phyloP scores from a whole-genome alignment of 306 rosid genomes.

The Quercus gilva region DNA sequence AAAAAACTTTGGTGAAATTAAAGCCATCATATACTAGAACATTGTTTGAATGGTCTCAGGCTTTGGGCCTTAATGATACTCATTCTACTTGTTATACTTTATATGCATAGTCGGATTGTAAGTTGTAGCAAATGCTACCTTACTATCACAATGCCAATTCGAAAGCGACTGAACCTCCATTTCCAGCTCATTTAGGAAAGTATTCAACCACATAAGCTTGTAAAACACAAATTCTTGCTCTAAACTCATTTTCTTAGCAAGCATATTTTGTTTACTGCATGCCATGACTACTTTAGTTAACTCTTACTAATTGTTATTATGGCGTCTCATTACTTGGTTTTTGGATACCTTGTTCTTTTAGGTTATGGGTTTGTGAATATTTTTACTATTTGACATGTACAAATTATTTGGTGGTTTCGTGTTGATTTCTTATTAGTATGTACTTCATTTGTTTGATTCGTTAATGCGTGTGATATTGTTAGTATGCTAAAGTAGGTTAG shows the following conservation, averaged over 20 bases:
- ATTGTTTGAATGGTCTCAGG: no score
- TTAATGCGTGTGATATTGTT: neutral
- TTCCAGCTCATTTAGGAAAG: neutral
- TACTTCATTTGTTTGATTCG: neutral
- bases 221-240: neutral
- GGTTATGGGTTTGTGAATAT: neutral
- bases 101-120: neutral
- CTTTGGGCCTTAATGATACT: no score
- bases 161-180: no score
- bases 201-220: neutral
- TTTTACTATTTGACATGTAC: neutral
- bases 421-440: neutral
- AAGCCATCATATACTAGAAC: no score
- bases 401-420: neutral
- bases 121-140: neutral
- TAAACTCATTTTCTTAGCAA: neutral
- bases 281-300: no score
- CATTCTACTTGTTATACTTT: neutral
- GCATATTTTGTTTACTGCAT: no score
- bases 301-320: neutral
- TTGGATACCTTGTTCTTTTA: neutral
- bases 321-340: neutral
- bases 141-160: neutral
- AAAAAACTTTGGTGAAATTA: no score
- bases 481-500: neutral